phyloP scores from a whole-genome alignment of 495 filamentous ascomycete genomes.

The Hypoxylon trugodes region DNA sequence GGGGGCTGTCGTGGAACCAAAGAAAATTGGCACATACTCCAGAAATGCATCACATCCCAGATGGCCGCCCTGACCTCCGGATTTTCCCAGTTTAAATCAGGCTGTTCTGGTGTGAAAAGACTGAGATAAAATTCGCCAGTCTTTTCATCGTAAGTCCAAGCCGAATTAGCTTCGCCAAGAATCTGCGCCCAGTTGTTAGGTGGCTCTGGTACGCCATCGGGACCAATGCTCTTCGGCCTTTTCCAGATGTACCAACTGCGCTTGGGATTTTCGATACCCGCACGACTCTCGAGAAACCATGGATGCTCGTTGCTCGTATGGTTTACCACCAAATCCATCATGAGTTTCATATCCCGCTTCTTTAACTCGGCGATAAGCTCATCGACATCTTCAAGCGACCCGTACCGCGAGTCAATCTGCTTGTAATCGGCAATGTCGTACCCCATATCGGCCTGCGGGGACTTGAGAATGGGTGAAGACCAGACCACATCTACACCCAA shows the following conservation, averaged over 20 bases:
- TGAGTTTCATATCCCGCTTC: slow-evolving; percentile 66
- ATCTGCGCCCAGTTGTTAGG: slow-evolving; percentile 71
- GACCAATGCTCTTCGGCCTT: slow-evolving; percentile 56
- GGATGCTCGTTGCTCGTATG: slow-evolving; percentile 70
- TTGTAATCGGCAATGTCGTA: slow-evolving; percentile 71
- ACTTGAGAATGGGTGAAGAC: slow-evolving; percentile 56
- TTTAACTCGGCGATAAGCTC: slow-evolving; percentile 62
- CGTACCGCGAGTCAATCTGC: slow-evolving; percentile 64
- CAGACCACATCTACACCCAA: slow-evolving; percentile 49
- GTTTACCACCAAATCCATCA: slow-evolving; percentile 73
- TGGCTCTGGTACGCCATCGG: slow-evolving; percentile 60
- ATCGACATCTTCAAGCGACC: slow-evolving; percentile 67
- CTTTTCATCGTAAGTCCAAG: slow-evolving; percentile 66
- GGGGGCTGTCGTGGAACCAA: not conserved
- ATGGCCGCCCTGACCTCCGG: slow-evolving; percentile 64
- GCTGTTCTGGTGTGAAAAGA: slow-evolving; percentile 65
- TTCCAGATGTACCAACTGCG: slow-evolving; percentile 73
- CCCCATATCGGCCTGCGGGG: slow-evolving; percentile 65
- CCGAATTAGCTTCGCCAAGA: slow-evolving; percentile 64
- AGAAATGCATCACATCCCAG: slow-evolving; percentile 67
- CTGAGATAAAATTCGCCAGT: slow-evolving; percentile 69
- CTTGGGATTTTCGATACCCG: slow-evolving; percentile 60
- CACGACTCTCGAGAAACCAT: slow-evolving; percentile 69
- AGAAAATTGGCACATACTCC: slow-evolving; percentile 43
- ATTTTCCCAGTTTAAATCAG: slow-evolving; percentile 73